Base-by-base conservation (phyloP, 2,329 filamentous ascomycete species). In the Gaeumannomyces tritici region DNA sequence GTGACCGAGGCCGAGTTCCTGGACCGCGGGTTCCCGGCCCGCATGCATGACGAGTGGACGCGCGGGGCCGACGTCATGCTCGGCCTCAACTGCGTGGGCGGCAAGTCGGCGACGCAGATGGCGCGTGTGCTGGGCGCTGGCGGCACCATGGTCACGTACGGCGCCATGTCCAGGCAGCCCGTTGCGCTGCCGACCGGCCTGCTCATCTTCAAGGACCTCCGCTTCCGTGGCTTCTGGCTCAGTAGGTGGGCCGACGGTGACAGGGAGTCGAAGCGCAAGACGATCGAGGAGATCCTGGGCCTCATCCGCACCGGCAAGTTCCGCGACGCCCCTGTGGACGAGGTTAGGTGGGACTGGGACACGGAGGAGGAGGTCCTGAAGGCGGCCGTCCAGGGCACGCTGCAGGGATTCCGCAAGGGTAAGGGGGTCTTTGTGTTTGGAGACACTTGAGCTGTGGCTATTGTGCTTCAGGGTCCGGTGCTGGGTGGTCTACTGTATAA, bases 221-320 rank as follows among this genome's bases (percentile, higher is more conserved):
- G 85, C 61, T 96, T 97, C 71, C 83, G 90, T 65, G 96, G 95
- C 5, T 99, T 98, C 75, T 99, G 95, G 95, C 86, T 98, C 28
- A 95, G 89, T 71, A 86, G 83, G 64, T 98, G 95, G 93, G 91
- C 89, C 59, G 88, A 93, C 71, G 77, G 81, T 65, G 82, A 97
- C 68, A 83, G 87, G 0, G 80, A 81, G 7, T 86, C 88, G 64
- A 96, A 96, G 78, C 83, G 84, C 72, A 83, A 82, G 70, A 96
- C 91, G 57, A 87, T 98, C n/a, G 83, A 89, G 28, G 90, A 96
- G 75, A 88, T 99, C 47, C 76, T 99, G 64, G 83, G 87, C 55
- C 74, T 96, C 72, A 90, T 88, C 29, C 80, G 90, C 21, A 77
- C 84, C 61, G 91, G 91, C 7, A 84, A 89, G 73, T 96, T 99